Percentiles rank a stretch among this genome's conserved stretches.
These are phyloP conservation scores for Apiosordaria backusii DNA, from an alignment of 495 filamentous ascomycete genomes.

Conservation along the genomic window DNA sequence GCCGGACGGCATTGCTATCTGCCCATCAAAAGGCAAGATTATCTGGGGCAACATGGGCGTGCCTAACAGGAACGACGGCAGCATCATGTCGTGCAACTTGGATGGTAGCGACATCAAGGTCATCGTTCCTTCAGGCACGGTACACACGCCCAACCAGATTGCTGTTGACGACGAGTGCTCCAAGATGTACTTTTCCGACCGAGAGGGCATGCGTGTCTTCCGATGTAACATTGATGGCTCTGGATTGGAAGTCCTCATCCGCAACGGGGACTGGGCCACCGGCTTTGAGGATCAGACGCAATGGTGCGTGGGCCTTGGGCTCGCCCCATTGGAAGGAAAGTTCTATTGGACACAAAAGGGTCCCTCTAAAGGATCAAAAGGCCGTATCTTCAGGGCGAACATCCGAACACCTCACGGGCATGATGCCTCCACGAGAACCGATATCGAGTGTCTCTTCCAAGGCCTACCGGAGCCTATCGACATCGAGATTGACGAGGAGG, in stretches of 20 bases:
- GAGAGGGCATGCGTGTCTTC: conserved; percentile 49
- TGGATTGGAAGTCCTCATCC: conserved; percentile 36
- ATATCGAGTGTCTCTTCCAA: conserved; percentile 44
- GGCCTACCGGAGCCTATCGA: conserved; percentile 55
- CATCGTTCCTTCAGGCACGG: conserved; percentile 31
- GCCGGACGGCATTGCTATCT: conserved; percentile 50
- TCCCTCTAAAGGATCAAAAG: conserved; percentile 39
- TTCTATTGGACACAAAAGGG: conserved; percentile 60
- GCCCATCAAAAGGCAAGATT: conserved; percentile 32
- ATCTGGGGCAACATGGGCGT: conserved; percentile 57
- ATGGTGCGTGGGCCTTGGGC: conserved; percentile 54
- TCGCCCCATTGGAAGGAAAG: conserved; percentile 34
- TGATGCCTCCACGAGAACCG: conserved; percentile 19
- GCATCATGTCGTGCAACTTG: conserved; percentile 39
- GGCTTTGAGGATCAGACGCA: conserved; percentile 28
- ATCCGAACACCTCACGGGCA: conserved; percentile 28
- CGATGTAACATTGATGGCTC: conserved; percentile 45
- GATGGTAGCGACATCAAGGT: conserved; percentile 39
- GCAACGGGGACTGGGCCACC: conserved; percentile 5
- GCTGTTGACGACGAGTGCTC: conserved; percentile 28
- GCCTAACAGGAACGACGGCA: conserved; percentile 37
- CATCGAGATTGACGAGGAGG: conserved; percentile 44
- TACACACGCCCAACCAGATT: conserved; percentile 56
- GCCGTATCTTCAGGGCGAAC: conserved; percentile 46
- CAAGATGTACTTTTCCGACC: conserved; percentile 53